These are phyloP conservation scores for Cyberlindnera suaveolens DNA, from an alignment of 805 yeast species.

Conservation along the genomic window DNA sequence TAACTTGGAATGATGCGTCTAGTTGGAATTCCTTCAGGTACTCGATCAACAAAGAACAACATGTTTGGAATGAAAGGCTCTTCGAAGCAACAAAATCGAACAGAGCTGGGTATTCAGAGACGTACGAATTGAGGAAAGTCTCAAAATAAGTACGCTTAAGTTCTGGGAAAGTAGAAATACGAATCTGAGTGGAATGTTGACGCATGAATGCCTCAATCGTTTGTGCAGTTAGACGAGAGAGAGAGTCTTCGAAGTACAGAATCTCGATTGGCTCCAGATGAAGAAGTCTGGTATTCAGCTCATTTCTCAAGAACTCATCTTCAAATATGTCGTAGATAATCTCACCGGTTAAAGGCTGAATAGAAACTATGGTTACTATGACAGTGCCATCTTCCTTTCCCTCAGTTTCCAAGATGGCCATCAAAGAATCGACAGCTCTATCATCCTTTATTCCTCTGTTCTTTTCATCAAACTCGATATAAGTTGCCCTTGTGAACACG, in stretches of 20 bases:
- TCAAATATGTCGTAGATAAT: constrained; percentile 63
- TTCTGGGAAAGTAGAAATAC: constrained; percentile 12
- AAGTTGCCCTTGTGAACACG: constrained; percentile 80
- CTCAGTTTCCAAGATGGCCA: constrained; percentile 34
- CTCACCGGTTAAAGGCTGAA: constrained; percentile 71
- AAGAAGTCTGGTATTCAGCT: constrained; percentile 65
- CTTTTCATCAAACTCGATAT: constrained; percentile 51
- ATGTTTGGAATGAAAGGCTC: constrained; percentile 25
- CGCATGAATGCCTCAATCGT: constrained; percentile 23
- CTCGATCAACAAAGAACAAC: constrained; percentile 39
- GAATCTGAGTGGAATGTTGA: constrained; percentile 11
- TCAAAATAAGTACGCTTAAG: constrained; percentile 11
- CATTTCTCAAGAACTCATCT: constrained; percentile 52
- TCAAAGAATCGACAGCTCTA: constrained; percentile 37
- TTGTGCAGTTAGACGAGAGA: constrained; percentile 14
- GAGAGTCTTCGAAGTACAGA: constrained; percentile 37
- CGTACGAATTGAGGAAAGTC: constrained; percentile 11
- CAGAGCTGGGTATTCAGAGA: constrained; percentile 13
- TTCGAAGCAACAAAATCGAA: constrained; percentile 23
- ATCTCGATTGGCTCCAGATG: constrained; percentile 79
- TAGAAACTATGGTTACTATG: constrained; percentile 47
- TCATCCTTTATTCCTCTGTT: constrained; percentile 21
- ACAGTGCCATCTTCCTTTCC: neutral
- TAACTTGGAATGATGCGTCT: constrained; percentile 45
- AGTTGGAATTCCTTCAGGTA: constrained; percentile 63